Evolutionary conservation across 495 filamentous ascomycete genomes (phyloP), one percentile per base, ranked within the genome.

Genomic region (Penicillium angulare): DNA sequence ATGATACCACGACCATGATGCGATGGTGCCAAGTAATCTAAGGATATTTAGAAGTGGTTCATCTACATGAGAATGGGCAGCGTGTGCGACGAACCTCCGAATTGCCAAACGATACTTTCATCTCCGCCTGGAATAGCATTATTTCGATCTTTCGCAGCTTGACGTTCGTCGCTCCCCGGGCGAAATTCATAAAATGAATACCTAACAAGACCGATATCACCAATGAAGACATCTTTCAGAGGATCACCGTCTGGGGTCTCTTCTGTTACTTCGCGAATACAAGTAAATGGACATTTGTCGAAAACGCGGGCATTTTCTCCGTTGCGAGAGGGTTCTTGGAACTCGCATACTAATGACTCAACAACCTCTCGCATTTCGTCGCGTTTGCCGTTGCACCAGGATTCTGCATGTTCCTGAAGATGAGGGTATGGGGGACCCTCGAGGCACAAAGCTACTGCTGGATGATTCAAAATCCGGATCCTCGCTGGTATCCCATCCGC

Each of bases 1-100:
- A 68, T 68, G n/a, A 68, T 59, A 9, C 65, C 65, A 35, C 45
- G 42, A 3, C 60, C 48, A 26, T 68, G 63, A 20, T 64, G 52
- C 13, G 45, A 33, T 1, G 65, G 51, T 4, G 52, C 36, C 7
- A 68, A 47, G n/a, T 53, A 59, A 33, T 61, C 65, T 68, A 31
- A 27, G n/a, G 29, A 9, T 1, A 2, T 31, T 29, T 6, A 31
- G 27, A 27, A 43, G 41, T 12, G 20, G 10, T 21, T 42, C 8
- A 23, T 9, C n/a, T n/a, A n/a, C n/a, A n/a, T n/a, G n/a, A n/a
- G 39, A 21, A 42, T 13, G 18, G 15, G 18, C 7, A 42, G 9
- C 10, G 9, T 8, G 39, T 8, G 21, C 16, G 22, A 41, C 43
- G 5, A 35, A 67, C 62, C 46, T 46, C 59, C 62, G 17, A 67